Base-by-base conservation (phyloP, 208 protist species). In the Wallacemonas rigidus region DNA sequence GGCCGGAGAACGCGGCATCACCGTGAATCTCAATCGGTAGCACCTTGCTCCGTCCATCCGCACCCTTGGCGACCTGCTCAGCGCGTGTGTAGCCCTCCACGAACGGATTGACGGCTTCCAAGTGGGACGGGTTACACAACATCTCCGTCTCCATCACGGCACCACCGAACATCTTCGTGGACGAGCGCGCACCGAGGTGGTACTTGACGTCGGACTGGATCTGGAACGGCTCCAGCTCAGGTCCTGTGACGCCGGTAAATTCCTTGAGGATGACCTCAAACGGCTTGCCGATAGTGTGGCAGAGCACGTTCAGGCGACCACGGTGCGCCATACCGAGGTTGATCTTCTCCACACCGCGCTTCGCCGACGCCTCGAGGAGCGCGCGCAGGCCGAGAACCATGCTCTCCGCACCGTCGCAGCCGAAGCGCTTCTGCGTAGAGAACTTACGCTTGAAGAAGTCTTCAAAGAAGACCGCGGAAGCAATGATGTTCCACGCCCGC, bases 191-290 rank as follows among this genome's bases (percentile, higher is more conserved):
- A 68, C 98, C 98, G 12, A 99, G 89, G 81, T 99, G 98, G 86
- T 99, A 99, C 83, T 99, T 99, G 9, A 99, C 98, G 69, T 99
- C 98, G 64, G 98, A 98, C 58, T 96, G 98, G 72, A 99, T 98
- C 85, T 98, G 88, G 67, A 94, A 95, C 3, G 87, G 86, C 53
- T 72, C 72, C 47, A 97, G 78, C 71, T 97, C 87, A 35, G 76
- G 51, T 0, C 79, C 86, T 35, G 76, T 87, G 5, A 95, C 76
- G 63, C 92, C 92, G 15, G 89, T 69, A 67, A 98, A 98, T 83
- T 98, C 93, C 74, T 92, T 94, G 44, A 98, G 85, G 38, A 97
- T 94, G 38, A 89, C 81, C 69, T 90, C 90, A 69, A 93, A 97
- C 36, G 98, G 98, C 88, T 99, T 99, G 63, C 97, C 91, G 69